phyloP scores from a whole-genome alignment of 169 alveolate species.

The Pseudocohnilembus persalinus region DNA sequence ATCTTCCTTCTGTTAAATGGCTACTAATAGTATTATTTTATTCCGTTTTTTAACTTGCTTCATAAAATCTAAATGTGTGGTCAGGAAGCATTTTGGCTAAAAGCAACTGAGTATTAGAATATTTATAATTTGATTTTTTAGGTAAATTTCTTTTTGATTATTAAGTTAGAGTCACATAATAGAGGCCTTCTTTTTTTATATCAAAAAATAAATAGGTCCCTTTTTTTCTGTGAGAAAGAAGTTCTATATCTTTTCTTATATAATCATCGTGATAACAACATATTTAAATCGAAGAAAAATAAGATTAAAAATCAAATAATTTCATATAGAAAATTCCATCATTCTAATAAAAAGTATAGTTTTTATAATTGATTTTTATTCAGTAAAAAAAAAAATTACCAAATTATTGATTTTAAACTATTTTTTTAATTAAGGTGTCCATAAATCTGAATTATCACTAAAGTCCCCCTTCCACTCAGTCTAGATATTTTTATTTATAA shows the following conservation, averaged over 20 bases:
- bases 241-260: constrained; percentile 8
- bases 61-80: neutral
- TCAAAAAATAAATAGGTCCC: constrained; percentile 16
- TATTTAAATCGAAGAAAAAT: constrained; percentile 44
- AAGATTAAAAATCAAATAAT: constrained; percentile 36
- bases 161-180: constrained; percentile 13
- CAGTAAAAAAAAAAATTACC: neutral
- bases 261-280: constrained; percentile 45
- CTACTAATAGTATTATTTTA: constrained; percentile 32
- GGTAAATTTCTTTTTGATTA: neutral
- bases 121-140: too few species aligned
- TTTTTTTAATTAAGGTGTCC: constrained; percentile 45
- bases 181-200: constrained; percentile 18
- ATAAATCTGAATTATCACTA: constrained; percentile 51
- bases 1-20: constrained; percentile 4
- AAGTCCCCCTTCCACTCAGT: constrained; percentile 52
- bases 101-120: neutral
- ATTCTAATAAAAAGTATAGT: neutral
- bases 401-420: constrained; percentile 29
- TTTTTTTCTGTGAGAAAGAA: constrained; percentile 9
- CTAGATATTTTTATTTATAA: neutral
- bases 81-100: neutral
- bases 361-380: too few species aligned
- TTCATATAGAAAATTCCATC: constrained; percentile 61
- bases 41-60: constrained; percentile 21